Evolutionary conservation across 805 yeast genomes (phyloP).

Genomic region (Barnettozyma siamensis): DNA sequence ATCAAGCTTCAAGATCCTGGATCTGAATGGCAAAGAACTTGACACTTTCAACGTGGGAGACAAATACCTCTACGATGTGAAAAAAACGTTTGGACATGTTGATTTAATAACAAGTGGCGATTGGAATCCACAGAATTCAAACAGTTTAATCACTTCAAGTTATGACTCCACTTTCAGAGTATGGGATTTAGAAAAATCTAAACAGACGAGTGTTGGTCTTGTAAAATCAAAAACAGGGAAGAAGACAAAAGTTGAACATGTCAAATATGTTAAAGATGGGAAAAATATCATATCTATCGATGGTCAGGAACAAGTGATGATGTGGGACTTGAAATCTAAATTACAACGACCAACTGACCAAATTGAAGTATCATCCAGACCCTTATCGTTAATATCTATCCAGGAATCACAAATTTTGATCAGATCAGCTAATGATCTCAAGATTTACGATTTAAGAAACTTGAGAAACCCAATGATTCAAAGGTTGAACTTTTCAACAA

Average conservation of each 20-base stretch:
- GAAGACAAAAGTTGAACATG: constrained; percentile 12
- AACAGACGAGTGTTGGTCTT: constrained; percentile 15
- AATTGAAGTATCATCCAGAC: neutral
- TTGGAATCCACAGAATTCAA: constrained; percentile 8
- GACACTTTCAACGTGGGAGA: constrained; percentile 21
- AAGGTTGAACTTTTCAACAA: constrained; percentile 9
- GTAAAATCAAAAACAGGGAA: constrained; percentile 15
- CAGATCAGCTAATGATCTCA: constrained; percentile 11
- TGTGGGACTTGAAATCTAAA: constrained; percentile 13
- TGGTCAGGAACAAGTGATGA: constrained; percentile 7
- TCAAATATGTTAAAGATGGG: neutral
- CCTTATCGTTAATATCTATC: neutral
- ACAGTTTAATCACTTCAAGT: constrained; percentile 17
- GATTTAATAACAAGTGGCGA: constrained; percentile 20
- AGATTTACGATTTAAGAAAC: constrained; percentile 21
- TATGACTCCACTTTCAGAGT: constrained; percentile 25
- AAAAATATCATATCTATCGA: constrained; percentile 10
- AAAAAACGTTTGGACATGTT: constrained; percentile 25
- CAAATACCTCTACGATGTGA: constrained; percentile 22
- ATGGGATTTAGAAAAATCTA: constrained; percentile 19
- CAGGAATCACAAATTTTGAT: constrained; percentile 2
- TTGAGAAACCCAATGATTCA: constrained; percentile 15
- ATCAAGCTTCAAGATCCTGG: constrained; percentile 15
- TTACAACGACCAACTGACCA: constrained; percentile 10
- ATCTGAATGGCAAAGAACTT: constrained; percentile 10